Evolutionary conservation across 2,329 filamentous ascomycete species (phyloP).

Genomic region (Ophiosphaerella herpotricha): DNA sequence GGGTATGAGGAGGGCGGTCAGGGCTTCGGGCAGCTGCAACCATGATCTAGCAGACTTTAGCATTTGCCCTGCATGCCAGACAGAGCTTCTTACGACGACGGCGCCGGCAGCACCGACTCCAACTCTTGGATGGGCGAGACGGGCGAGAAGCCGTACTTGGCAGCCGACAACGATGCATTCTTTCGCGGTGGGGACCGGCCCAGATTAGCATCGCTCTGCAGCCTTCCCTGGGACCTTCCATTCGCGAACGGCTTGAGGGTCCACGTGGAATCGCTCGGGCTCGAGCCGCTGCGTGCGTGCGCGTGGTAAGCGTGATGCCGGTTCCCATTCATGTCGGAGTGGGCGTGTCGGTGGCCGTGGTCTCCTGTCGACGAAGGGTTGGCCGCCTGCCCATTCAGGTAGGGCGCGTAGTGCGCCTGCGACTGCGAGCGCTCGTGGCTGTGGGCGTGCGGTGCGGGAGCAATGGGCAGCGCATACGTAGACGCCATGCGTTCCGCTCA

Average conservation of each 20-base stretch:
- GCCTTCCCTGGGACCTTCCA: slow-evolving; percentile 39
- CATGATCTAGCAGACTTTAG: slow-evolving; percentile 31
- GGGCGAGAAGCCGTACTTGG: slow-evolving; percentile 39
- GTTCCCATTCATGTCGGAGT: slow-evolving; percentile 41
- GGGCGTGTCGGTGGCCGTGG: slow-evolving; percentile 35
- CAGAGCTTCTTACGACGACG: slow-evolving; percentile 27
- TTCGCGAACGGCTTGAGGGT: slow-evolving; percentile 36
- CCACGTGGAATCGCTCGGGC: slow-evolving; percentile 36
- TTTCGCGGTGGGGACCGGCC: slow-evolving; percentile 42
- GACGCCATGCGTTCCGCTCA: slow-evolving; percentile 46
- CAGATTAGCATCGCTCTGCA: slow-evolving; percentile 53
- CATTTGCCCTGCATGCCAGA: neutral
- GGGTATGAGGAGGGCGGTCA: slow-evolving; percentile 57
- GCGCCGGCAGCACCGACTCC: slow-evolving; percentile 17
- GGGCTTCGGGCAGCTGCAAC: slow-evolving; percentile 50
- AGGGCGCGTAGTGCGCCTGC: slow-evolving; percentile 30
- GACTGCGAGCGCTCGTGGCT: slow-evolving; percentile 48
- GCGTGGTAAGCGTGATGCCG: slow-evolving; percentile 38
- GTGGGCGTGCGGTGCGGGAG: slow-evolving; percentile 37
- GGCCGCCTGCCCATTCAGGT: slow-evolving; percentile 22
- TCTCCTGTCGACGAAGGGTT: slow-evolving; percentile 29
- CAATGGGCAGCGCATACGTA: slow-evolving; percentile 51
- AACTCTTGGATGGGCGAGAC: slow-evolving; percentile 44
- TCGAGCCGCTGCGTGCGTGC: slow-evolving; percentile 27
- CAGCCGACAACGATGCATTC: slow-evolving; percentile 10